A percentile compares a stretch with the other conserved stretches of the same genome.
These are phyloP conservation scores for Balakata baccata DNA, from an alignment of 345 rosid species.

Conservation along the genomic window DNA sequence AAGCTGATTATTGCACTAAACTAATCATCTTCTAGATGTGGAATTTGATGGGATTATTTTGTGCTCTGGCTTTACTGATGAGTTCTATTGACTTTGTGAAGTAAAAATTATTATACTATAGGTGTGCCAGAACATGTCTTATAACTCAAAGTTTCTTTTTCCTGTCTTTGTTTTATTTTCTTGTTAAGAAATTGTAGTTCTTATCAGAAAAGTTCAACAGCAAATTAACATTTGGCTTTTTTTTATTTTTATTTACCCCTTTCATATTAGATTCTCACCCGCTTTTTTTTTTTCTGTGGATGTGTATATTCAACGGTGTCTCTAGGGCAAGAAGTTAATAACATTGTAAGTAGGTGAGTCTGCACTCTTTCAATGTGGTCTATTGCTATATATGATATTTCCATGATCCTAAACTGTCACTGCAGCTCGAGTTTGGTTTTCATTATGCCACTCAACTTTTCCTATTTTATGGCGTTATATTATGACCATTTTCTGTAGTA, in stretches of 20 bases:
- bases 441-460: not conserved
- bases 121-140: not conserved
- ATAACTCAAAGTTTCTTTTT: not conserved
- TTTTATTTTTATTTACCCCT: constrained; percentile 1
- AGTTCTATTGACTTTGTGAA: not conserved
- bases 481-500: constrained; percentile 9
- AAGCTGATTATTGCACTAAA: not conserved
- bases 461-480: constrained; percentile 9
- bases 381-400: not conserved
- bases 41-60: not conserved
- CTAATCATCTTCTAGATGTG: not conserved
- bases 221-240: not conserved
- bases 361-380: constrained; percentile 2
- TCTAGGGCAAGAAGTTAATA: constrained; percentile 18
- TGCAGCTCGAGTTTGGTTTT: not conserved
- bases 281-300: constrained; percentile 11
- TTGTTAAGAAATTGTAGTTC: not conserved
- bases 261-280: constrained; percentile 18
- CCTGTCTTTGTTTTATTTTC: not conserved
- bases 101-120: constrained; percentile 5
- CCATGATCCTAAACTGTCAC: not conserved
- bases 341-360: constrained; percentile 18
- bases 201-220: not conserved
- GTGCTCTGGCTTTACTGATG: not conserved
- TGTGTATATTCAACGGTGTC: constrained; percentile 5